These are phyloP conservation scores for Alternaria dauci DNA, from an alignment of 2,329 filamentous ascomycete genomes.

Conservation along the genomic window DNA sequence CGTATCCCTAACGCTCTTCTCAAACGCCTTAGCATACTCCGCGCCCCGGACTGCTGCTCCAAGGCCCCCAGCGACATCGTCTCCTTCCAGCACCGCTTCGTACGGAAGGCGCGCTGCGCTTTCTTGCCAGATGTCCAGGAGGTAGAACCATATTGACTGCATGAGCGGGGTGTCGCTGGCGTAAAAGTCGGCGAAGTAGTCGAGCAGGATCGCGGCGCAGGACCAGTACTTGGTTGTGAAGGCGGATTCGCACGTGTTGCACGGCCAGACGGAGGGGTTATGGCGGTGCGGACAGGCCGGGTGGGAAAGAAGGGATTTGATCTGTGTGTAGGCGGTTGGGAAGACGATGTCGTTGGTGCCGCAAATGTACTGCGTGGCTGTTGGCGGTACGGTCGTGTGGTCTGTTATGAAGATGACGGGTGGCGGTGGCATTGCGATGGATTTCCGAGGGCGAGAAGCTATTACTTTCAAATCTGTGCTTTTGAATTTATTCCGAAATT, in stretches of 20 bases:
- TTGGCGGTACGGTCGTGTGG: not conserved
- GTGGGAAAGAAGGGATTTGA: slow-evolving; percentile 22
- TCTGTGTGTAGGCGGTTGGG: slow-evolving; percentile 16
- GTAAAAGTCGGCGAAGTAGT: slow-evolving; percentile 45
- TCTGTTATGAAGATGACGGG: slow-evolving; percentile 1
- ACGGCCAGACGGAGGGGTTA: slow-evolving; percentile 12
- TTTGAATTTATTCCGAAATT: not conserved
- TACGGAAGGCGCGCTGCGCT: slow-evolving; percentile 2
- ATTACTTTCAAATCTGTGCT: not conserved
- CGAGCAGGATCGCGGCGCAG: slow-evolving; percentile 29
- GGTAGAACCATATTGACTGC: slow-evolving; percentile 39
- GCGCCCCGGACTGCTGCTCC: not conserved
- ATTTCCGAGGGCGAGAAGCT: not conserved
- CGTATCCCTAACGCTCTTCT: not conserved
- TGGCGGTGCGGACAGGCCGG: not conserved
- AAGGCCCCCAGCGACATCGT: not conserved
- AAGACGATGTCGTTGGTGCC: slow-evolving; percentile 6
- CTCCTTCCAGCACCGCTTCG: slow-evolving; percentile 11
- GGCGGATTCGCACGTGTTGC: slow-evolving; percentile 8
- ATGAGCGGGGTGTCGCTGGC: slow-evolving; percentile 28
- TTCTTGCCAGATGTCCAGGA: slow-evolving; percentile 37
- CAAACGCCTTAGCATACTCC: slow-evolving; percentile 7
- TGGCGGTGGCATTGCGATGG: not conserved
- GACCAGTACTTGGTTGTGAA: slow-evolving; percentile 27
- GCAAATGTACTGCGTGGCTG: not conserved